Base-by-base conservation (phyloP, 2,329 filamentous ascomycete species). In the Phialocephala sp. region DNA sequence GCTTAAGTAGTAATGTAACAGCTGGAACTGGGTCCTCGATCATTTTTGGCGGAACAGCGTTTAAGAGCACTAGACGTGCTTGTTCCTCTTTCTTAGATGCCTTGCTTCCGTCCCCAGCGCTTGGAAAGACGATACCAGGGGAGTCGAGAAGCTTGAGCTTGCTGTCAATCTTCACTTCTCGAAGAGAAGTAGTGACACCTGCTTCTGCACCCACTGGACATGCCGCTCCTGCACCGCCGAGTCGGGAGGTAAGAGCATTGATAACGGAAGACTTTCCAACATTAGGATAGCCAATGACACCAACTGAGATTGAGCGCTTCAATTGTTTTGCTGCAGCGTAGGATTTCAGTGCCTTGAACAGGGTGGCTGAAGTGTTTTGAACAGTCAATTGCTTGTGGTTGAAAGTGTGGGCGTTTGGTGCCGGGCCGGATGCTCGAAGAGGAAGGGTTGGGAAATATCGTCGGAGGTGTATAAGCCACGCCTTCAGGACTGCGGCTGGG, bases 201-300 rank as follows among this genome's bases (percentile, higher is more conserved):
- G 94, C 94, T 80, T 97, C 94, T 36, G 94, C 93, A 66, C 94
- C 94, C 1, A 92, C 91, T 1, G 94, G 94, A 77, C 93, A 97
- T 52, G 92, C 91, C 43, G 86, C 87, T 70, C 84, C 83, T 74
- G 86, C 88, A 64, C 88, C 85, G 70, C 90, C 87, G 72, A 97
- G 83, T 43, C 92, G 87, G 43, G 91, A 89, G 22, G 93, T 90
- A 63, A 97, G 88, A 18, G 93, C 92, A 78, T 97, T 97, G 84
- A 97, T 97, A 74, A 97, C 93, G 59, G 93, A 97, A 35, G 93
- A 97, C 83, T 97, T 97, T 77, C 94, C 94, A 66, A 97, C 94
- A 77, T 97, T 97, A 73, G 94, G 94, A 78, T 97, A 97, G 35
- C 94, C 94, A 72, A 97, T 96, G 68, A 97, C 92, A 70, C 94